A percentile compares a stretch with the other conserved stretches of the same genome.
Evolutionary conservation across 2,329 filamentous ascomycete genomes (phyloP).

Genomic region (Colletotrichum abscissum): DNA sequence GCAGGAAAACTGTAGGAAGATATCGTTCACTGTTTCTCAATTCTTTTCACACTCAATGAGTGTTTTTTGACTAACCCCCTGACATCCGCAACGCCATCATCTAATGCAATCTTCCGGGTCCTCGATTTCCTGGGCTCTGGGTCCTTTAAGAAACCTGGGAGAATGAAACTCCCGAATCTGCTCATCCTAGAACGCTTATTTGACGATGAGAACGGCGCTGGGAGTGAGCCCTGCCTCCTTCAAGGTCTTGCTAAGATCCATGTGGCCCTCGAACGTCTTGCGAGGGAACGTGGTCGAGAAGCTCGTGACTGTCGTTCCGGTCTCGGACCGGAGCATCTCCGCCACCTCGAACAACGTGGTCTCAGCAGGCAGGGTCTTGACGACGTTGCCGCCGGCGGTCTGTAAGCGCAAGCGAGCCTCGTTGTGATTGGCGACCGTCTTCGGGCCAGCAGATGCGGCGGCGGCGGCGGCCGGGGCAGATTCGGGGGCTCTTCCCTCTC

Average conservation of each 20-base stretch:
- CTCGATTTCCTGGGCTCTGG: neutral
- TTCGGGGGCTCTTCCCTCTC: constrained; percentile 76
- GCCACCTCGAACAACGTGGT: constrained; percentile 95
- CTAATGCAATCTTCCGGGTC: neutral
- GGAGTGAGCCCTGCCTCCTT: constrained; percentile 93
- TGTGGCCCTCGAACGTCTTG: constrained; percentile 76
- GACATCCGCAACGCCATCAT: neutral
- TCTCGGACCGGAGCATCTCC: constrained; percentile 77
- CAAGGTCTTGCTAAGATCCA: constrained; percentile 89
- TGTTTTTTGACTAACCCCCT: neutral
- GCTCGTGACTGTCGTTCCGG: constrained; percentile 75
- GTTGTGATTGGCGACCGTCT: constrained; percentile 77
- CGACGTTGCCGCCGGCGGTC: constrained; percentile 78
- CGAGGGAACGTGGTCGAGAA: constrained; percentile 90
- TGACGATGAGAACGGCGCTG: constrained; percentile 87
- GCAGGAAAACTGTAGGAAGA: neutral
- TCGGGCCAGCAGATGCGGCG: constrained; percentile 57
- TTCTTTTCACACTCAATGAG: neutral
- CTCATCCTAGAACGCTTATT: constrained; percentile 49
- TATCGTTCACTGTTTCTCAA: neutral
- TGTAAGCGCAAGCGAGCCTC: constrained; percentile 87
- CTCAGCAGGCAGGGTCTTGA: constrained; percentile 89
- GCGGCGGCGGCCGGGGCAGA: constrained; percentile 55
- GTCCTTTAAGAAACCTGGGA: too few relatives aligned
- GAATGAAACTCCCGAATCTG: neutral